phyloP scores from a whole-genome alignment of 441 rosid genomes.

The Populus trichocarpa region DNA sequence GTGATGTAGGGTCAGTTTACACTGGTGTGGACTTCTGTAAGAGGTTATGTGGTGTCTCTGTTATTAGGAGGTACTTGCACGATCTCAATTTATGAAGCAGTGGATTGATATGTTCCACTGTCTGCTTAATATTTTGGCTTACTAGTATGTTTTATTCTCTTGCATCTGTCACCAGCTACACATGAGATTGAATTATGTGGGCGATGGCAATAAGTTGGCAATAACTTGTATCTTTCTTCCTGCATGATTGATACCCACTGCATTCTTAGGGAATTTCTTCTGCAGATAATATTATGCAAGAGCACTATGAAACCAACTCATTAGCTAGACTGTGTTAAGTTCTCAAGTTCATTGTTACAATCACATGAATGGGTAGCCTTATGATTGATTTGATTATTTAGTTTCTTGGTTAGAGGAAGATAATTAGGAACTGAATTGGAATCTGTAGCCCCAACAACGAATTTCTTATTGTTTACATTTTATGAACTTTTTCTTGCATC shows the following conservation, averaged over 20 bases:
- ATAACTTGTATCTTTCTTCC: neutral
- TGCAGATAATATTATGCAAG: neutral
- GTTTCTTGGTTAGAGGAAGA: neutral
- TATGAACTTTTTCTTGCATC: neutral
- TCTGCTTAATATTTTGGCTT: neutral
- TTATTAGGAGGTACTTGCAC: constrained; percentile 74
- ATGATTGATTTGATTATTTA: neutral
- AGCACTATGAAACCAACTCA: neutral
- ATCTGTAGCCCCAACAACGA: neutral
- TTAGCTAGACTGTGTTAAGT: neutral
- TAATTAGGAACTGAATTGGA: neutral
- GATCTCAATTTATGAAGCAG: constrained; percentile 17
- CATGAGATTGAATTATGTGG: neutral
- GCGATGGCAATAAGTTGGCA: neutral
- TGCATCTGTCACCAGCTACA: neutral
- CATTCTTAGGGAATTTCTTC: neutral
- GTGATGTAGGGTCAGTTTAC: constrained; percentile 74
- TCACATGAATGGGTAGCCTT: neutral
- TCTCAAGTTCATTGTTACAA: neutral
- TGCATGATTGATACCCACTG: neutral
- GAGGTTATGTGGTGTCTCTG: constrained; percentile 92
- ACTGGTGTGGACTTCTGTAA: constrained; percentile 98
- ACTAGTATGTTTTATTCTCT: neutral
- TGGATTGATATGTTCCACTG: neutral
- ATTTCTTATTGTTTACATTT: neutral